Conservation (phyloP, 768 basidiomycete genomes). For the Hericium coralloides region DNA sequence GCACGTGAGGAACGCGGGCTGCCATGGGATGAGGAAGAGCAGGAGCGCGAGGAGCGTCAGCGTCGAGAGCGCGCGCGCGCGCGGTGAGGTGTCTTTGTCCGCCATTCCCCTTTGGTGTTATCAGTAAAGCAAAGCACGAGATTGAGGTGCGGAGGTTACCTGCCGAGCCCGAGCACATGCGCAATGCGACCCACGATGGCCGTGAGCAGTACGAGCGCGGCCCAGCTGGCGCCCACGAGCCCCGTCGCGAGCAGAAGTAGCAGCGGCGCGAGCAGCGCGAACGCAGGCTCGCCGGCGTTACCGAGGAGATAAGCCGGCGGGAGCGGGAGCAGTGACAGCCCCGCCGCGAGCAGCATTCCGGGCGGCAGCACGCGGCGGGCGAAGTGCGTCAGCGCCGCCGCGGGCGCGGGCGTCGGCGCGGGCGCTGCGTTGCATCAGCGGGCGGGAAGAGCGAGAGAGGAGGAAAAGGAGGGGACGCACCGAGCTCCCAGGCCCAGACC, state of each 20-base stretch:
- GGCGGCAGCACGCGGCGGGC: slow-evolving; percentile 22
- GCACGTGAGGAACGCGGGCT: slow-evolving; percentile 80
- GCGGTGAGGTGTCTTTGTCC: slow-evolving; percentile 21
- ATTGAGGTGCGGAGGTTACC: slow-evolving; percentile 9
- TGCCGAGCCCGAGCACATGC: slow-evolving; percentile 4
- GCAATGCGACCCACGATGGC: slow-evolving; percentile 28
- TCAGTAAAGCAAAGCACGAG: neutral
- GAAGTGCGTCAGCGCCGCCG: too few species aligned
- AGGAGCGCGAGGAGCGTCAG: slow-evolving; percentile 54
- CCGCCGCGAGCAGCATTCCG: slow-evolving; percentile 34
- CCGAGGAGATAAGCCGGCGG: slow-evolving; percentile 51
- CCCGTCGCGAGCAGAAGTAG: slow-evolving; percentile 55
- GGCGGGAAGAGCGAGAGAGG: too few species aligned
- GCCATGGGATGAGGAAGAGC: slow-evolving; percentile 78
- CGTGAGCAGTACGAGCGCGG: slow-evolving; percentile 38
- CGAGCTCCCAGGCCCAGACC: slow-evolving; percentile 38
- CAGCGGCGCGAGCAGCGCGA: slow-evolving; percentile 46
- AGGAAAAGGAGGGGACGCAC: too few species aligned
- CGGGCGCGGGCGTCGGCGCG: too few species aligned
- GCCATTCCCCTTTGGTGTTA: neutral
- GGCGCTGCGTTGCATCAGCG: too few species aligned
- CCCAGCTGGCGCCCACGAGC: slow-evolving; percentile 54
- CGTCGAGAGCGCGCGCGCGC: slow-evolving; percentile 40
- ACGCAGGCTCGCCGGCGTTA: slow-evolving; percentile 37
- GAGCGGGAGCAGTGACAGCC: slow-evolving; percentile 47